These are phyloP conservation scores for Cephaloascus fragrans DNA, from an alignment of 805 yeast species.

Conservation along the genomic window DNA sequence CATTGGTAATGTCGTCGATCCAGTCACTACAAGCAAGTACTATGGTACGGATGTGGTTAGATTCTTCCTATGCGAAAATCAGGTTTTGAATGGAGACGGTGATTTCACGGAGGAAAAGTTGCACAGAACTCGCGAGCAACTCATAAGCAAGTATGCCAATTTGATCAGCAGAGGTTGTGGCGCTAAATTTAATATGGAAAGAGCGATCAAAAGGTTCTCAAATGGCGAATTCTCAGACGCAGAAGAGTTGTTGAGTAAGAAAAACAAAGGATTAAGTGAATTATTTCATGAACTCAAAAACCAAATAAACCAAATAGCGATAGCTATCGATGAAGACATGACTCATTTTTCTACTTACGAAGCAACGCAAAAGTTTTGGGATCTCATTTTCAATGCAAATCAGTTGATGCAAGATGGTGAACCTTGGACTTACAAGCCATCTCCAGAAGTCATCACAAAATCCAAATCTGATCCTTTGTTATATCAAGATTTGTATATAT, in stretches of 20 bases:
- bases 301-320: slow-evolving; percentile 22
- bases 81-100: slow-evolving; percentile 68
- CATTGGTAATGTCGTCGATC: slow-evolving; percentile 90
- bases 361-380: slow-evolving; percentile 54
- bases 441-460: slow-evolving; percentile 8
- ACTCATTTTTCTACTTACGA: slow-evolving; percentile 39
- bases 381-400: slow-evolving; percentile 49
- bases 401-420: slow-evolving; percentile 53
- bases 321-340: slow-evolving; percentile 33
- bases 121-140: slow-evolving; percentile 42
- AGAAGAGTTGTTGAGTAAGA: slow-evolving; percentile 11
- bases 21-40: slow-evolving; percentile 47
- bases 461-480: slow-evolving; percentile 11
- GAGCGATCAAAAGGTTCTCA: slow-evolving; percentile 25
- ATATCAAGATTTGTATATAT: slow-evolving; percentile 46
- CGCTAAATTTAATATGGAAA: slow-evolving; percentile 46
- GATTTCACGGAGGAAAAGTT: slow-evolving; percentile 61
- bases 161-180: slow-evolving; percentile 68
- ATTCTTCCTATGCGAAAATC: slow-evolving; percentile 66
- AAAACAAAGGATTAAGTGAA: slow-evolving; percentile 7
- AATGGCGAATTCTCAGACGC: slow-evolving; percentile 13
- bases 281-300: slow-evolving; percentile 14
- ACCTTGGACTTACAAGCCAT: slow-evolving; percentile 59
- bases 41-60: slow-evolving; percentile 72
- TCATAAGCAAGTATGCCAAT: slow-evolving; percentile 80